These are phyloP conservation scores for Termitomyces eurrhizus DNA, from an alignment of 768 basidiomycete genomes.

Conservation along the genomic window DNA sequence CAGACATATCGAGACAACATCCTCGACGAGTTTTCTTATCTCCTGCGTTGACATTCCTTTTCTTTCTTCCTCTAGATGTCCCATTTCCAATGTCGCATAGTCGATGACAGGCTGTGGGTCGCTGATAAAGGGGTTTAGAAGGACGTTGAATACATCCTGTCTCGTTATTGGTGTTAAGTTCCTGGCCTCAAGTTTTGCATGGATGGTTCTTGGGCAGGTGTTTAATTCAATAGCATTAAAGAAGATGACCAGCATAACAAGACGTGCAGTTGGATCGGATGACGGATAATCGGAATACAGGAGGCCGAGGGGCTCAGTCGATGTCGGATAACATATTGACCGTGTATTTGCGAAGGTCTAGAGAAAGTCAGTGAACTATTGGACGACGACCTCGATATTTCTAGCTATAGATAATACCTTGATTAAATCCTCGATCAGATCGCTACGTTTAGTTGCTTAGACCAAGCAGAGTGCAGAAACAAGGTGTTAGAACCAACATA, in stretches of 20 bases:
- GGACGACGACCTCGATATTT: conserved; percentile 4
- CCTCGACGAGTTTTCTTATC: conserved; percentile 45
- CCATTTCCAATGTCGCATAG: conserved; percentile 39
- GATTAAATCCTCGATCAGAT: conserved; percentile 61
- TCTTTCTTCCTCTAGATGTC: conserved; percentile 26
- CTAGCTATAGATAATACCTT: conserved; percentile 40
- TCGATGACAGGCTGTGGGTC: conserved; percentile 46
- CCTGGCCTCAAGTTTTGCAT: conserved; percentile 50
- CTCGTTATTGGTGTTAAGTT: conserved; percentile 52
- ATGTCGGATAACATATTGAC: conserved; percentile 49
- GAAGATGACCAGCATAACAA: conserved; percentile 69
- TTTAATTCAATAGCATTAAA: conserved; percentile 43
- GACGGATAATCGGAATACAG: conserved; percentile 68
- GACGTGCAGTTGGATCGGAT: conserved; percentile 53
- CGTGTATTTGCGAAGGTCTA: conserved; percentile 71
- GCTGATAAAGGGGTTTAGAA: conserved; percentile 70
- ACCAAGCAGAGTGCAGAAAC: neutral
- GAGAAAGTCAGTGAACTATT: conserved; percentile 7
- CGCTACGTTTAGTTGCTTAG: conserved; percentile 22
- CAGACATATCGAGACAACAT: conserved; percentile 58
- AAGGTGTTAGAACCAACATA: conserved; percentile 27
- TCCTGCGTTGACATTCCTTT: conserved; percentile 42
- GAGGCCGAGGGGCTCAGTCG: conserved; percentile 51
- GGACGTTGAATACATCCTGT: conserved; percentile 57
- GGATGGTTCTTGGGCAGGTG: conserved; percentile 30